Evolutionary conservation across 441 rosid genomes (phyloP), one percentile per base, ranked within the genome.

Genomic region (Viola pubescens): DNA sequence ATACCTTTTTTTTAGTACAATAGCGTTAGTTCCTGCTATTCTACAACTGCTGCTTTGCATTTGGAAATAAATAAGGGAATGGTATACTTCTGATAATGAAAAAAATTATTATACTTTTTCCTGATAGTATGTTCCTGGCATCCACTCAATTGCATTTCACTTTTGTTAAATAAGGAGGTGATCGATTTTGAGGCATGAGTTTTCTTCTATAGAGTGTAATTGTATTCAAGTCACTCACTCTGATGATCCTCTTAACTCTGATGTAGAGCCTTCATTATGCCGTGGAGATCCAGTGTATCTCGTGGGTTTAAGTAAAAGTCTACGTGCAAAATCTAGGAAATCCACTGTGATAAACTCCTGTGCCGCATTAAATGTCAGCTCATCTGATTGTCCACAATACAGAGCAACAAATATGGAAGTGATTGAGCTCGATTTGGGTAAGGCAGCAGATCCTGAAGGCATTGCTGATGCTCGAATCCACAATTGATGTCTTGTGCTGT

Each of bases 351-450:
- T 97, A 55, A 88, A 94, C 64, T 86, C 97, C 11, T 83, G 85
- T 76, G 94, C 94, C 43, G 84, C 99, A 37, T 70, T 94, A 63
- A 83, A 78, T 77, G 82, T 85, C 64, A 77, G 82, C 61, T 88
- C 87, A 50, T 91, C 91, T 63, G 97, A 89, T 69, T 81, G 79
- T 79, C 95, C 96, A 48, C 82, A 94, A 61, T 88, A 89, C 66
- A 83, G 94, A 75, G 97, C 98, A 67, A 86, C 84, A 63, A 94
- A 90, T 76, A 94, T 85, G 88, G 97, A 94, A 81, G 94, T 90
- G 41, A 85, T 94, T 73, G 99, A 94, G 79, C 84, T 94, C 63
- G 96, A 90, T 77, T 86, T 96, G 13, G 97, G 99, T 88, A 76
- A 53, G 71, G 19, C 38, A 66, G 44, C 62, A 34, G 37, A 45